Conservation (phyloP, 2,329 filamentous ascomycete genomes). For the Cytospora mali region DNA sequence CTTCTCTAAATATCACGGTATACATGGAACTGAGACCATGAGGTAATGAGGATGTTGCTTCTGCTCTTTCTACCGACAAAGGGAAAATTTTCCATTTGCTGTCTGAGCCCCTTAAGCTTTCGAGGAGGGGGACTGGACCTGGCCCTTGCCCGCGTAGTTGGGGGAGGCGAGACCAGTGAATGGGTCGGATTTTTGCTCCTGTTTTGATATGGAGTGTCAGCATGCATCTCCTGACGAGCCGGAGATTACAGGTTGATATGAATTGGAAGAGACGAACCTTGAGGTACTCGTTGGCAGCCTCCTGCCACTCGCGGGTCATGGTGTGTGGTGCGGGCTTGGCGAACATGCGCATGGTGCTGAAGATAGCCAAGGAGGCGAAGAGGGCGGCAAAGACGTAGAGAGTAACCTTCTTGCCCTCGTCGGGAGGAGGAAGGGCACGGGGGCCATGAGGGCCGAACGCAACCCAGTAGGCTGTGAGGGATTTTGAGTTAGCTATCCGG, state of each 20-base stretch:
- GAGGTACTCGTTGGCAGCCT: conserved; percentile 91
- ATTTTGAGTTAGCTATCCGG: conserved; percentile 41
- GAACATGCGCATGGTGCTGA: conserved; percentile 70
- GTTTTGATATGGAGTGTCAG: conserved; percentile 30
- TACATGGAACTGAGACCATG: conserved; percentile 36
- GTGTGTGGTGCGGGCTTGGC: conserved; percentile 75
- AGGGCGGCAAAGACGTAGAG: conserved; percentile 72
- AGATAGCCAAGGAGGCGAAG: conserved; percentile 68
- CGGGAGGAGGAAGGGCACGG: conserved; percentile 79
- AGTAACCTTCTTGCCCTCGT: conserved; percentile 79
- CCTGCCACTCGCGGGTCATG: conserved; percentile 97
- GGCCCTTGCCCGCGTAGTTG: conserved; percentile 76
- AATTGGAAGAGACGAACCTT: conserved; percentile 64
- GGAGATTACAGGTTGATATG: neutral
- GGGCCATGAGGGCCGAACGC: conserved; percentile 97
- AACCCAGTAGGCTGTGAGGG: conserved; percentile 88
- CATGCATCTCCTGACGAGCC: conserved; percentile 27
- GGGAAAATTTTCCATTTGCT: conserved; percentile 32
- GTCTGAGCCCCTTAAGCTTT: conserved; percentile 43
- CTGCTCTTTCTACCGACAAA: conserved; percentile 43
- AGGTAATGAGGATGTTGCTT: conserved; percentile 30
- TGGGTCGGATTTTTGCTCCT: conserved; percentile 85
- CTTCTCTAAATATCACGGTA: conserved; percentile 37
- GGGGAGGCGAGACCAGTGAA: conserved; percentile 81
- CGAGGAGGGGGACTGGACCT: conserved; percentile 71